These are phyloP conservation scores for Suillus luteus DNA, from an alignment of 768 basidiomycete genomes.

Conservation along the genomic window DNA sequence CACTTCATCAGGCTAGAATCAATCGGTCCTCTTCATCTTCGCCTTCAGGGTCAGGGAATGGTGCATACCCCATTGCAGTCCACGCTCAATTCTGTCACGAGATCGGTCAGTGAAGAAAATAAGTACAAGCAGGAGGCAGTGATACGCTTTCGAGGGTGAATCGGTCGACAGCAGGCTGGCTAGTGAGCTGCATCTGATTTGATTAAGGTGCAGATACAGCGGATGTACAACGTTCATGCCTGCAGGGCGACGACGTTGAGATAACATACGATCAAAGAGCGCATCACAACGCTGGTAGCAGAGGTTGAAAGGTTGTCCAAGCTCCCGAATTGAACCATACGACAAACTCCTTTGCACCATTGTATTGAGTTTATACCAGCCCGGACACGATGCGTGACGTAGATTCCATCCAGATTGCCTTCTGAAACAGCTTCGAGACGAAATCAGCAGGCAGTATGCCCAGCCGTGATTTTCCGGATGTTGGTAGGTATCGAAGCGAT, in stretches of 20 bases:
- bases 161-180: slow-evolving; percentile 27
- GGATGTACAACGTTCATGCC: slow-evolving; percentile 7
- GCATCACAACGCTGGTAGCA: slow-evolving; percentile 32
- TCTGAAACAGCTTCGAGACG: slow-evolving; percentile 41
- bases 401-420: slow-evolving; percentile 44
- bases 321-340: slow-evolving; percentile 43
- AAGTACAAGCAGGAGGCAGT: slow-evolving; percentile 32
- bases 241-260: not conserved
- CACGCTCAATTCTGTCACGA: slow-evolving; percentile 42
- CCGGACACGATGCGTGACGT: slow-evolving; percentile 45
- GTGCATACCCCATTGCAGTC: slow-evolving; percentile 55
- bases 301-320: slow-evolving; percentile 30
- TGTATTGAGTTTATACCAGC: slow-evolving; percentile 40
- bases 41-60: slow-evolving; percentile 38
- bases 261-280: slow-evolving; percentile 31
- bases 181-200: slow-evolving; percentile 26
- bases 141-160: slow-evolving; percentile 34
- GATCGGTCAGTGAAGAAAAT: slow-evolving; percentile 23
- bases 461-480: slow-evolving; percentile 8
- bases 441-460: slow-evolving; percentile 22
- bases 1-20: slow-evolving; percentile 41
- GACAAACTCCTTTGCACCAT: not conserved
- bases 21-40: slow-evolving; percentile 22
- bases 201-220: slow-evolving; percentile 35
- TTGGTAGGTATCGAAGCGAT: not conserved